These are phyloP conservation scores for Glebionis coronaria DNA, from an alignment of 129 eudicot genomes.

Conservation along the genomic window DNA sequence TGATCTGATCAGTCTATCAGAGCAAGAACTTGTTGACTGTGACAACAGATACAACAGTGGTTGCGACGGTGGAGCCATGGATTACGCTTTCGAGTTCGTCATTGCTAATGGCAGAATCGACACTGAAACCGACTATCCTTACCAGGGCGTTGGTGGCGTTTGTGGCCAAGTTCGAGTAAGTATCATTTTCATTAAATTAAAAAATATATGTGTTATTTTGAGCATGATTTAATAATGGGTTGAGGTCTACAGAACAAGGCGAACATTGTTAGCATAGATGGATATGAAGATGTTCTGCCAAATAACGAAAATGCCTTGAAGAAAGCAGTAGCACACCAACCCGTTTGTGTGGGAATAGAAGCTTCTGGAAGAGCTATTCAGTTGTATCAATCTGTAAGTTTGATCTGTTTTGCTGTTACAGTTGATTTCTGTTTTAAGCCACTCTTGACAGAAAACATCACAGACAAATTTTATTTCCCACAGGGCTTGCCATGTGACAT, in stretches of 20 bases:
- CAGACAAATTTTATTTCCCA: too few relatives aligned
- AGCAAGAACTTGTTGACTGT: conserved; percentile 88
- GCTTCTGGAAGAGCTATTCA: conserved; percentile 79
- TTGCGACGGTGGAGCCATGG: conserved; percentile 93
- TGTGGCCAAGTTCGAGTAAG: conserved; percentile 68
- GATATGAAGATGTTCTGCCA: conserved; percentile 82
- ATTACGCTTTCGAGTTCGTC: conserved; percentile 79
- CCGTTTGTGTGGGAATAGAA: conserved; percentile 92
- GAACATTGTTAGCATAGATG: conserved; percentile 73
- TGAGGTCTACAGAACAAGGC: conserved; percentile 50
- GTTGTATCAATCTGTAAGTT: conserved; percentile 62
- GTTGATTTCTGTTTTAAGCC: background rate
- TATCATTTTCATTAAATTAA: background rate
- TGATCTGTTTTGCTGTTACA: background rate
- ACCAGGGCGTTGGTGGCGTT: conserved; percentile 48
- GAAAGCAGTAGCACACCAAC: conserved; percentile 92
- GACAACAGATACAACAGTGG: conserved; percentile 55
- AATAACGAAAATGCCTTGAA: conserved; percentile 59
- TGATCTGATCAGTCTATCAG: conserved; percentile 63
- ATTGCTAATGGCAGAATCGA: conserved; percentile 82
- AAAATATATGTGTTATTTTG: background rate
- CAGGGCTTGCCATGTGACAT: too few relatives aligned
- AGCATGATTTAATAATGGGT: background rate
- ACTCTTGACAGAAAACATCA: background rate
- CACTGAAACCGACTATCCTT: conserved; percentile 76